A percentile compares a stretch with the other conserved stretches of the same genome.
phyloP scores from a whole-genome alignment of 2,329 filamentous ascomycete species.

The Alternaria infectoria region DNA sequence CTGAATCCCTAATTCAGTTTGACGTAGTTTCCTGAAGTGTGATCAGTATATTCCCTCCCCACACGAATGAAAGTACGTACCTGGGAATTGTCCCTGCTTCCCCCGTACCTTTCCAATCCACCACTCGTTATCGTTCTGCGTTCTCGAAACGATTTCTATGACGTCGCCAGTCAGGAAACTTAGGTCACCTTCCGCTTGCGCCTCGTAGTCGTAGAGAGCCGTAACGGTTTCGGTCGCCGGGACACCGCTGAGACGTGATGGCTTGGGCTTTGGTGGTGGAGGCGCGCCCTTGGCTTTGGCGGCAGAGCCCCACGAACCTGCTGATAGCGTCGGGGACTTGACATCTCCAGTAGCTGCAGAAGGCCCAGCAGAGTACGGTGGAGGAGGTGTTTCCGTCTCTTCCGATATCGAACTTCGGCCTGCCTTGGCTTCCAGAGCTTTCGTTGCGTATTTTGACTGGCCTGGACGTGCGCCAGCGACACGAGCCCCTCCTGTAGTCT shows the following conservation, averaged over 20 bases:
- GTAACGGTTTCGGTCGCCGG: conserved; percentile 79
- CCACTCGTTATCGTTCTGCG: conserved; percentile 96
- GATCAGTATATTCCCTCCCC: conserved; percentile 26
- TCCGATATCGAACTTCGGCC: conserved; percentile 41
- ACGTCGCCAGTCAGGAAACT: conserved; percentile 87
- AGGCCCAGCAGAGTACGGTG: conserved; percentile 48
- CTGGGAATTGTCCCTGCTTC: conserved; percentile 90
- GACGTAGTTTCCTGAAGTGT: conserved; percentile 50
- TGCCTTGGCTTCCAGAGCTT: conserved; percentile 48
- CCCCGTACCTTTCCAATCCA: conserved; percentile 85
- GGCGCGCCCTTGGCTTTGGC: conserved; percentile 58
- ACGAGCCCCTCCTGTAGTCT: conserved; percentile 72
- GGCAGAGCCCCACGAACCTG: conserved; percentile 51
- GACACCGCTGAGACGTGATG: conserved; percentile 70
- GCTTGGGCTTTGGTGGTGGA: conserved; percentile 65
- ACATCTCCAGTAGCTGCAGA: conserved; percentile 23
- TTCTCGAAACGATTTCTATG: conserved; percentile 85
- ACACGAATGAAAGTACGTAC: conserved; percentile 59
- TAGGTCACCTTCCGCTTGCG: conserved; percentile 91
- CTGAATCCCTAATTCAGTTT: conserved; percentile 41
- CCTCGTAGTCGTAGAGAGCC: conserved; percentile 94
- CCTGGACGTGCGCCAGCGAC: conserved; percentile 42
- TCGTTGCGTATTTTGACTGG: conserved; percentile 47
- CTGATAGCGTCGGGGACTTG: conserved; percentile 40
- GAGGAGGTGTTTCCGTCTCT: conserved; percentile 46